Evolutionary conservation across 371 early-diverging fungal genomes (phyloP), one percentile per base, ranked within the genome.

Genomic region (Blakeslea trispora): DNA sequence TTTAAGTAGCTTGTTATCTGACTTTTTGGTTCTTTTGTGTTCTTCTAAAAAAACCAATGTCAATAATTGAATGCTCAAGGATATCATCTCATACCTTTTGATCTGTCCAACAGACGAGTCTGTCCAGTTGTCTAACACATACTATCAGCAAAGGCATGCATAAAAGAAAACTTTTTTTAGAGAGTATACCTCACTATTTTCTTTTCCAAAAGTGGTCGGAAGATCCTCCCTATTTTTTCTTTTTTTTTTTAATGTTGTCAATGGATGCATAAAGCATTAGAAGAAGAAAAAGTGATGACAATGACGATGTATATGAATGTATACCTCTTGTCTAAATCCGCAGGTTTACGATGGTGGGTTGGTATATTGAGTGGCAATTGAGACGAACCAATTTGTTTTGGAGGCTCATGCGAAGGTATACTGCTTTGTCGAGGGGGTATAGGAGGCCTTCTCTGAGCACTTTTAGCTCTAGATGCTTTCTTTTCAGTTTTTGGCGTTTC

Each of bases 361-460:
- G 9, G 3, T 8, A 48, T 23, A 18, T 42, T 42, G 0, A 24
- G 23, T 3, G 50, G 52, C 15, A 47, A 39, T 35, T 44, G 40
- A 18, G 52, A 45, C 11, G 39, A 9, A 11, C 15, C 17, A 9
- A 19, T 37, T 18, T 40, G 34, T 46, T 24, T 24, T 24, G 28
- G 1, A 22, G 53, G 19, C 3, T 31, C 19, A 0, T 43, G 50
- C 18, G 53, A 39, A n/a, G 66, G 66, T 57, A 65, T 60, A 34
- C 66, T 65, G 21, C 61, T 65, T 34, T 50, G 46, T 13, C 61
- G 53, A 21, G 66, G 61, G 2, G 66, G 66, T 32, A 61, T 55
- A 55, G 55, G 39, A 17, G 59, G 55, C 14, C 49, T 55, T 7
- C 35, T 21, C 5, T 49, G 24, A 10, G 3, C 17, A 18, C 17